Percentiles rank a stretch among this genome's conserved stretches.
These are phyloP conservation scores for Cenchrus fungigraminus DNA, from an alignment of 176 grass and related monocot genomes.

Conservation along the genomic window DNA sequence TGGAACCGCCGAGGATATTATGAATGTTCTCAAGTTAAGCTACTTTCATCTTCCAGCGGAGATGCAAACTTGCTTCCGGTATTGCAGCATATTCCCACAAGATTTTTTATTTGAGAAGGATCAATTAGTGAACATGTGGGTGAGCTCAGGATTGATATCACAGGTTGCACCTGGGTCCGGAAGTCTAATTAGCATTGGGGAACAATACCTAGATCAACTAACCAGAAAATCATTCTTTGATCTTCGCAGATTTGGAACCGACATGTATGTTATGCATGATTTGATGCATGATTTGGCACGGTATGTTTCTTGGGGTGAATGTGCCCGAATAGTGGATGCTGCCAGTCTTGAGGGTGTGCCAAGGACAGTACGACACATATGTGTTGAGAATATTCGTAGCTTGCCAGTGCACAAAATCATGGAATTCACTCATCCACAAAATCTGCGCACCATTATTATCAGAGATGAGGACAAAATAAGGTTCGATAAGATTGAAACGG, in stretches of 20 bases:
- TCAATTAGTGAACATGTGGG: constrained; percentile 37
- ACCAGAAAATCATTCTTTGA: constrained; percentile 54
- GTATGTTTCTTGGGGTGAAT: constrained; percentile 43
- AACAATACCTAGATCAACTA: constrained; percentile 31
- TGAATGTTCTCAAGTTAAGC: constrained; percentile 40
- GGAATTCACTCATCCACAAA: neutral
- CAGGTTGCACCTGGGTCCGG: too few species aligned
- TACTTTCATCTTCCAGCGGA: constrained; percentile 44
- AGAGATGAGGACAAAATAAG: neutral
- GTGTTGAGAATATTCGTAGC: neutral
- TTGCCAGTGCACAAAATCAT: neutral
- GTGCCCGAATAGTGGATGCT: neutral
- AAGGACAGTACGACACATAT: neutral
- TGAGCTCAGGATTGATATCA: neutral
- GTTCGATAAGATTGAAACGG: neutral
- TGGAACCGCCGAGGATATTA: constrained; percentile 23
- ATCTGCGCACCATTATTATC: neutral
- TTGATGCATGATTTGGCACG: constrained; percentile 41
- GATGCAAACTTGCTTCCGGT: constrained; percentile 50
- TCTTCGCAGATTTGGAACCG: too few species aligned
- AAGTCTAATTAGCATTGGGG: neutral
- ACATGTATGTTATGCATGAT: constrained; percentile 14
- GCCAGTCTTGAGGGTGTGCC: neutral
- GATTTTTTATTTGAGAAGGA: constrained; percentile 12
- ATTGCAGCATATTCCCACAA: constrained; percentile 48